A percentile compares a stretch with the other conserved stretches of the same genome.
These are phyloP conservation scores for Botrytis sinoallii DNA, from an alignment of 2,329 filamentous ascomycete genomes.

Conservation along the genomic window DNA sequence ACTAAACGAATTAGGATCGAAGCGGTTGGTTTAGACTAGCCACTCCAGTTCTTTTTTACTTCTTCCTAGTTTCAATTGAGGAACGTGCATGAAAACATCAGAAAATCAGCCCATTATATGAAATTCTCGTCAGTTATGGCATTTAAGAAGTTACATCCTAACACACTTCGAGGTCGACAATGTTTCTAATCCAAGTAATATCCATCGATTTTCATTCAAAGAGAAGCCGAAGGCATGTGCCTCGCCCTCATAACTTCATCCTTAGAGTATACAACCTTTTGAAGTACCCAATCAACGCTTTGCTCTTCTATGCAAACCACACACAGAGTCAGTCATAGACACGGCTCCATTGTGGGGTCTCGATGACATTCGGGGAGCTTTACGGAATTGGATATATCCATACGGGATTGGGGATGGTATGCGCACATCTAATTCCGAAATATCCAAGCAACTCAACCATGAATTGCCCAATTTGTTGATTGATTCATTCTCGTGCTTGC, in stretches of 20 bases:
- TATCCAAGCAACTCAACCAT: not conserved
- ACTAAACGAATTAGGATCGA: not conserved
- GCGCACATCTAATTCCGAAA: constrained; percentile 7
- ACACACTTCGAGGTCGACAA: not conserved
- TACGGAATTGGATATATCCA: not conserved
- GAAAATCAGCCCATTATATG: constrained; percentile 15
- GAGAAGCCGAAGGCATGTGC: constrained; percentile 2
- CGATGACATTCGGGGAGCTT: constrained; percentile 1
- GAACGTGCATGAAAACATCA: constrained; percentile 11
- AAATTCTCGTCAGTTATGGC: constrained; percentile 17
- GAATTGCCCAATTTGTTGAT: not conserved
- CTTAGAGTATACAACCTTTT: not conserved
- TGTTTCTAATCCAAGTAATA: not conserved
- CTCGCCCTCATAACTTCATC: not conserved
- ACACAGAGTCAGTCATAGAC: not conserved
- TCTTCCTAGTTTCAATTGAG: not conserved
- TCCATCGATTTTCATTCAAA: not conserved
- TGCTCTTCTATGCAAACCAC: not conserved
- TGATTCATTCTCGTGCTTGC: not conserved
- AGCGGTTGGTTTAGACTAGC: not conserved
- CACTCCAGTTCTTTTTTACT: not conserved
- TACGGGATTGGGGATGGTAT: constrained; percentile 5
- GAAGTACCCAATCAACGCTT: not conserved
- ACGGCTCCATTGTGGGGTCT: constrained; percentile 1
- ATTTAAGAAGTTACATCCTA: constrained; percentile 8